Conservation (phyloP, 2,329 filamentous ascomycete species). For the Elsinoe necatrix region DNA sequence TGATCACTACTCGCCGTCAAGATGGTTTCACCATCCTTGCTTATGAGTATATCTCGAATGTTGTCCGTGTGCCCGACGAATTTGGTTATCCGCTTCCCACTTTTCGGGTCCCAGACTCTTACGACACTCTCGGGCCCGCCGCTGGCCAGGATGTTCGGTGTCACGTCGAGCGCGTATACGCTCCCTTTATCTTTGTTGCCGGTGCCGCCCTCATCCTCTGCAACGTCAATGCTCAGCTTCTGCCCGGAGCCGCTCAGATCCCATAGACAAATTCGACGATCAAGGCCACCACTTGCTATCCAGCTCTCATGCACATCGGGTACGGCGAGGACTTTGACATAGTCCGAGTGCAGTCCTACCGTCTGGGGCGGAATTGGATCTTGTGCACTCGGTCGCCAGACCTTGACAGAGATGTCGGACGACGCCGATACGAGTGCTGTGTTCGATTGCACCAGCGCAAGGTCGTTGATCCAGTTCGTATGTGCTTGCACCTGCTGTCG, state of each 20-base stretch:
- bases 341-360: constrained; percentile 90
- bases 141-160: constrained; percentile 73
- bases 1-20: constrained; percentile 93
- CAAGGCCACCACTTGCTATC: constrained; percentile 89
- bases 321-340: constrained; percentile 87
- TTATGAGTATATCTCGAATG: constrained; percentile 82
- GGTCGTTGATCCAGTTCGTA: constrained; percentile 95
- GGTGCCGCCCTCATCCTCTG: constrained; percentile 64
- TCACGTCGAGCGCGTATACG: constrained; percentile 80
- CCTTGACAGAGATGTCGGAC: constrained; percentile 86
- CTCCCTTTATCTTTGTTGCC: constrained; percentile 80
- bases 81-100: constrained; percentile 86
- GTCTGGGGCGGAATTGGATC: constrained; percentile 60
- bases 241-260: constrained; percentile 83
- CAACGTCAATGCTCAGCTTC: constrained; percentile 75
- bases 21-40: constrained; percentile 78
- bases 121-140: constrained; percentile 92
- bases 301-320: constrained; percentile 64
- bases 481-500: constrained; percentile 67
- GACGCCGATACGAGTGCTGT: constrained; percentile 78
- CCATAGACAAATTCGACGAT: constrained; percentile 88
- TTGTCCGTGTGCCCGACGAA: constrained; percentile 96
- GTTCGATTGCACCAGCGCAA: constrained; percentile 69
- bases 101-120: constrained; percentile 80
- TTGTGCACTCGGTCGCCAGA: constrained; percentile 70